phyloP scores from a whole-genome alignment of 2,329 filamentous ascomycete genomes.

The Sclerotinia subarctica region DNA sequence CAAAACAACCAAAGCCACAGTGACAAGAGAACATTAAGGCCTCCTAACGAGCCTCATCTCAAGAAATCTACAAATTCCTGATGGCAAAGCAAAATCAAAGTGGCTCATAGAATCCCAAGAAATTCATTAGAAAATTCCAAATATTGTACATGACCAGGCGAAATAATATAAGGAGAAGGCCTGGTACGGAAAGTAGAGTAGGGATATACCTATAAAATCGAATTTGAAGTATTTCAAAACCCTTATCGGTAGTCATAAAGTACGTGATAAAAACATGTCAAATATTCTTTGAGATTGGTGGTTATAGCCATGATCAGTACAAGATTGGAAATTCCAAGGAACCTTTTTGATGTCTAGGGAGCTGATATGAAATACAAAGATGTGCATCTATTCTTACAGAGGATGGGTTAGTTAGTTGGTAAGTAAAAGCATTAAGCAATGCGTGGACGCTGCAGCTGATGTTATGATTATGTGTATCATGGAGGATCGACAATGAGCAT shows the following conservation, averaged over 20 bases:
- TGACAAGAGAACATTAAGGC: neutral
- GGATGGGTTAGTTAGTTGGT: no score
- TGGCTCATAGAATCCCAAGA: no score
- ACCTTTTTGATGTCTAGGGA: neutral
- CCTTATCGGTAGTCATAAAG: no score
- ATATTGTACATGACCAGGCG: no score
- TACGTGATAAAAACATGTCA: no score
- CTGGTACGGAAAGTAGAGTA: fast-evolving
- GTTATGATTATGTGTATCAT: neutral
- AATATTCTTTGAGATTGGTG: no score
- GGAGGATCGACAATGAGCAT: no score
- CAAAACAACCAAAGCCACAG: neutral
- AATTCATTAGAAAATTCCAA: neutral
- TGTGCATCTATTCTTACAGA: neutral
- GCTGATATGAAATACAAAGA: neutral
- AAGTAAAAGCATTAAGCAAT: neutral
- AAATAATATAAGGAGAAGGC: neutral
- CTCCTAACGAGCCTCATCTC: neutral
- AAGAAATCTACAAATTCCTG: neutral
- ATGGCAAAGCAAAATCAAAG: neutral
- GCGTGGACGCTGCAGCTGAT: no score
- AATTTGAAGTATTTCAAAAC: neutral
- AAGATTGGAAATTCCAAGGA: no score
- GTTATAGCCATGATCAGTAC: no score
- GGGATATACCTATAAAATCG: neutral